Conservation (phyloP, 2,329 filamentous ascomycete species). For the Phialemonium atrogriseum region DNA sequence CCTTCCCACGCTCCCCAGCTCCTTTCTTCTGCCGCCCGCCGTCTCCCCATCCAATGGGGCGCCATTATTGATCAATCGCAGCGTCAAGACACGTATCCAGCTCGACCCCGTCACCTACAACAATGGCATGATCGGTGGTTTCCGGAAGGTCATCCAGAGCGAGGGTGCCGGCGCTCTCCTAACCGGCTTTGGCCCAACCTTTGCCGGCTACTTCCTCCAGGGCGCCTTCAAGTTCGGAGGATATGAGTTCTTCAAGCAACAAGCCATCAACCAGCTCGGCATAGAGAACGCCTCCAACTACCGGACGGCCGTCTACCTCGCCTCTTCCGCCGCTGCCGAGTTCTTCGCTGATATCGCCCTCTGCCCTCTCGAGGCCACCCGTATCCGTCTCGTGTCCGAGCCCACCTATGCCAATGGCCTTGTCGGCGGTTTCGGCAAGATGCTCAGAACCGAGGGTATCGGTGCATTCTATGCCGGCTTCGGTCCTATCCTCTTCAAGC, state of each 20-base stretch:
- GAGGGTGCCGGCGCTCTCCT: constrained; percentile 82
- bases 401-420: constrained; percentile 78
- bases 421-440: constrained; percentile 73
- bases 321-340: constrained; percentile 56
- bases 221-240: constrained; percentile 90
- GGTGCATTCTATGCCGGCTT: constrained; percentile 88
- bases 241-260: constrained; percentile 95
- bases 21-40: background rate
- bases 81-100: constrained; percentile 94
- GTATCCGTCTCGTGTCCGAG: constrained; percentile 86
- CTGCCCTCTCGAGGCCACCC: constrained; percentile 86
- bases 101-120: constrained; percentile 87
- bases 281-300: constrained; percentile 70
- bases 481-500: constrained; percentile 78
- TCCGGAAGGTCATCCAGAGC: constrained; percentile 74
- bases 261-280: constrained; percentile 72
- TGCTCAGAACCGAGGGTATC: constrained; percentile 72
- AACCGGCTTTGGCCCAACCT: constrained; percentile 79
- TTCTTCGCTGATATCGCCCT: constrained; percentile 74
- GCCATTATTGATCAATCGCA: constrained; percentile 25
- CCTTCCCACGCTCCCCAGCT: constrained; percentile 48
- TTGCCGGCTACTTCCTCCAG: constrained; percentile 89
- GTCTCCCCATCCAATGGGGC: background rate
- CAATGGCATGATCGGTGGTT: constrained; percentile 76
- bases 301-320: constrained; percentile 75